Conservation (phyloP, 352 stramenopile genomes). For the Globisporangium nodosum region DNA sequence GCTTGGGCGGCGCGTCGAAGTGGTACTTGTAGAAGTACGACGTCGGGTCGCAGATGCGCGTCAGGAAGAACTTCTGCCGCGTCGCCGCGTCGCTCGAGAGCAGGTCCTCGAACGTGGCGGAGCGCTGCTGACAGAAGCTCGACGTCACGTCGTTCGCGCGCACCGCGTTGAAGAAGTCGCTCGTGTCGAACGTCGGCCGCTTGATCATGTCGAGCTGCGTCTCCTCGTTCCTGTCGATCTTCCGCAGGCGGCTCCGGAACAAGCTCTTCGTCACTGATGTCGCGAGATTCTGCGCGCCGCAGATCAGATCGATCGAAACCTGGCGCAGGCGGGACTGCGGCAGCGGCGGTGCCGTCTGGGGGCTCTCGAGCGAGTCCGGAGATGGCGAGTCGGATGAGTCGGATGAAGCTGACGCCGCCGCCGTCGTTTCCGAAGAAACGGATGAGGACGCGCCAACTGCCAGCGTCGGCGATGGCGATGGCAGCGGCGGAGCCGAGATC, state of each 20-base stretch:
- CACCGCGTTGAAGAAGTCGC: constrained; percentile 77
- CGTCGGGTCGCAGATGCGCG: constrained; percentile 79
- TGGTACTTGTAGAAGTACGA: constrained; percentile 91
- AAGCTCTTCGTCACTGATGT: constrained; percentile 65
- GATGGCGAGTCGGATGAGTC: too few species aligned
- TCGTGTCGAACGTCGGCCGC: constrained; percentile 50
- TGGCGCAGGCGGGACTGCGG: constrained; percentile 38
- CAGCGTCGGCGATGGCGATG: background rate
- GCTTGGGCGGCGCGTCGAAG: constrained; percentile 63
- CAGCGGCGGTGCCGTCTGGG: background rate
- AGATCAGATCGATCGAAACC: constrained; percentile 75
- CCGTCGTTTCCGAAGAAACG: constrained; percentile 7
- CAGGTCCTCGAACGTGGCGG: constrained; percentile 74
- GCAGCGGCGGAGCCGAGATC: constrained; percentile 6
- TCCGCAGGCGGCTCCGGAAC: constrained; percentile 64
- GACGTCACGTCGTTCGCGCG: constrained; percentile 78
- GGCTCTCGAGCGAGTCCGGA: background rate
- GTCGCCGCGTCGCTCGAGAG: constrained; percentile 51
- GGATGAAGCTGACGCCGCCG: background rate
- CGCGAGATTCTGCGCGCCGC: constrained; percentile 64
- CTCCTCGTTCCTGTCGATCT: constrained; percentile 39
- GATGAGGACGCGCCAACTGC: background rate
- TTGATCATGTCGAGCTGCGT: constrained; percentile 73
- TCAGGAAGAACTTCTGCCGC: constrained; percentile 79
- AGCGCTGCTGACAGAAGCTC: constrained; percentile 71